Base-by-base conservation (phyloP, 2,329 filamentous ascomycete genomes). In the Orbilia blumenaviensis region DNA sequence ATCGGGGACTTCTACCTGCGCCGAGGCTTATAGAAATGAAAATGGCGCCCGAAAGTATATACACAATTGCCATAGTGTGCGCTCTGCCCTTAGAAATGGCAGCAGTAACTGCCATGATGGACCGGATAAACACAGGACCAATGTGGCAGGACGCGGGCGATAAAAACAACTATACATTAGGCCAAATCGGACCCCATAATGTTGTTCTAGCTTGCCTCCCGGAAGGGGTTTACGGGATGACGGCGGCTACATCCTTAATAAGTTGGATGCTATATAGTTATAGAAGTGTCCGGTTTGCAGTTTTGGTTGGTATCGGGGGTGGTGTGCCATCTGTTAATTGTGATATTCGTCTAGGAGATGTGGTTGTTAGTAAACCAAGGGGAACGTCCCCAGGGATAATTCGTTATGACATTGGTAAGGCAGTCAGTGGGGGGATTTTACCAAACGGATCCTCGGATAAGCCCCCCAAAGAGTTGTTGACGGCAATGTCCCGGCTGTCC, bases 61-160 rank as follows among this genome's bases (percentile, higher is more conserved):
- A 82, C 67, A 81, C 79, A 0, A 73, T 82, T 36, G 81, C 77
- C 29, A 81, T 80, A 80, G 78, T 82, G 12, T 82, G 81, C 66
- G 81, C 81, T 18, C 48, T 82, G 5, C 58, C 74, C 1, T 66
- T 80, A 5, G 81, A 82, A 56, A 67, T 80, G 67, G 78, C 77
- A 4, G 81, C 81, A 10, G 81, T 80, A 8, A 76, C 60, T 4
- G 67, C 63, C 7, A 80, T 81, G 80, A 67, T 83, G 1, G 81
- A 83, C 63, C 74, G 80, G 2, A 32, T 63, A 2, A 80, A 82
- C 62, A 54, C 48, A 21, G 58, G 75, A 25, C 64, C 73, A 27
- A 21, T 16, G 23, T 16, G 54, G n/a, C 54, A 64, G 44, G 41
- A 44, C 52, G 14, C 18, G 34, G 16, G 74, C 48, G 80, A 80